Evolutionary conservation across 1,139 yeast genomes (phyloP), one percentile per base, ranked within the genome.

Genomic region (Geotrichum candidum): DNA sequence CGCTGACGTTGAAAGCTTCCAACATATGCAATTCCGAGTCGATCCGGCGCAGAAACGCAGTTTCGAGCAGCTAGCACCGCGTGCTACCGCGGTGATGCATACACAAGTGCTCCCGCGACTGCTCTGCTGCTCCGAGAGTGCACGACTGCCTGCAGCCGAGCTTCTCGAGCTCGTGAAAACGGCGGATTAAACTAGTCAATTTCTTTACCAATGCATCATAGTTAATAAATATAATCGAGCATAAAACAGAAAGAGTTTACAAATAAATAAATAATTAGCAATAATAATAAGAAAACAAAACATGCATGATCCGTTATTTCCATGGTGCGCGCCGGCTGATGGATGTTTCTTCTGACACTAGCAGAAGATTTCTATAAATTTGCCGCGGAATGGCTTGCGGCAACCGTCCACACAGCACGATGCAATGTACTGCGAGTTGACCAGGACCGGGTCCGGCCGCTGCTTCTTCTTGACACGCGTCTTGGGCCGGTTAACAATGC

Each of bases 51-150:
- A 67, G 51, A 15, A 15, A 6, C 29, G 22, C n/a, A 65, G 74
- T 0, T 67, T 73, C 1, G 68, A 68, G 3, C 68, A 67, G 2
- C 56, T 77, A 5, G 65, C 81, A n/a, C 82, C 82, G 2, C 67
- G 75, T 25, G 72, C 78, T 4, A 65, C 72, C n/a, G 69, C 67
- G 9, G 46, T 53, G 2, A 50, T 77, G 2, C 57, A 56, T 11
- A 63, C 59, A 1, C 57, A 66, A 1, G 66, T 76, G 6, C 69
- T 80, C 46, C 56, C 67, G 0, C 69, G 73, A 15, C 76, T 80
- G 76, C 74, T 80, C 69, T 67, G 72, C 23, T 82, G 75, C 64
- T 77, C 81, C 63, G 77, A 80, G 1, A 63, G 73, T 0, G 56
- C 69, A 3, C 70, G 85, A 60, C 61, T 76, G 33, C 63, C 73